These are phyloP conservation scores for Chlorella variabilis DNA, from an alignment of 163 green algal species.

Conservation along the genomic window DNA sequence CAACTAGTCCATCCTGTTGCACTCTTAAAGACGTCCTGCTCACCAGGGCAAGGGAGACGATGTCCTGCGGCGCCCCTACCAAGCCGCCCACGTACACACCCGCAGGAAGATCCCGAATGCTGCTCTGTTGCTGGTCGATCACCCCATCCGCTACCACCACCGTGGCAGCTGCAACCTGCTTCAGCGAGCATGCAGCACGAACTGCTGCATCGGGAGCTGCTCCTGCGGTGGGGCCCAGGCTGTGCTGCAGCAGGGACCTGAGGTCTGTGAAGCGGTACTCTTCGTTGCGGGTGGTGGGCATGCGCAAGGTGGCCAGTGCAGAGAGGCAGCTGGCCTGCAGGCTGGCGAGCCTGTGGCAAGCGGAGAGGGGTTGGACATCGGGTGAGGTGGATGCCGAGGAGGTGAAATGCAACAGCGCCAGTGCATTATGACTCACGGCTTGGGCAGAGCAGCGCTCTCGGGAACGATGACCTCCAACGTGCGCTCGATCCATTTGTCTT, in stretches of 20 bases:
- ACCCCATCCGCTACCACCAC: constrained; percentile 77
- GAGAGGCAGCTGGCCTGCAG: constrained; percentile 40
- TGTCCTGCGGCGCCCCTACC: constrained; percentile 60
- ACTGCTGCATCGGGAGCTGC: neutral
- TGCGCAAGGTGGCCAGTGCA: constrained; percentile 66
- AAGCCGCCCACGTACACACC: constrained; percentile 72
- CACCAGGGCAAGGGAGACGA: constrained; percentile 41
- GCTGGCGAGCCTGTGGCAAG: constrained; percentile 38
- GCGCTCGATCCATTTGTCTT: constrained; percentile 50
- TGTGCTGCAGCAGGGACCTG: constrained; percentile 52
- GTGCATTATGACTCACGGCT: neutral
- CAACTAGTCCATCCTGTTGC: too few species aligned
- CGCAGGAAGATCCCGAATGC: constrained; percentile 54
- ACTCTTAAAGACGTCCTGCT: too few species aligned
- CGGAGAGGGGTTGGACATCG: neutral
- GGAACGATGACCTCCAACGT: constrained; percentile 16
- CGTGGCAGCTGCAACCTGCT: constrained; percentile 30
- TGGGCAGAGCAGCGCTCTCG: neutral
- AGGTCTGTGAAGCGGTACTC: constrained; percentile 92
- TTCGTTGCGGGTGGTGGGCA: constrained; percentile 87
- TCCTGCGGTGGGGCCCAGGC: neutral
- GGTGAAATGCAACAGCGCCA: neutral
- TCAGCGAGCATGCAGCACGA: constrained; percentile 14
- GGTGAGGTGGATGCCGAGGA: too few species aligned
- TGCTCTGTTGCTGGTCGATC: constrained; percentile 56